Evolutionary conservation across 805 yeast genomes (phyloP), one percentile per base, ranked within the genome.

Genomic region (Hanseniaspora pseudoguilliermondii): DNA sequence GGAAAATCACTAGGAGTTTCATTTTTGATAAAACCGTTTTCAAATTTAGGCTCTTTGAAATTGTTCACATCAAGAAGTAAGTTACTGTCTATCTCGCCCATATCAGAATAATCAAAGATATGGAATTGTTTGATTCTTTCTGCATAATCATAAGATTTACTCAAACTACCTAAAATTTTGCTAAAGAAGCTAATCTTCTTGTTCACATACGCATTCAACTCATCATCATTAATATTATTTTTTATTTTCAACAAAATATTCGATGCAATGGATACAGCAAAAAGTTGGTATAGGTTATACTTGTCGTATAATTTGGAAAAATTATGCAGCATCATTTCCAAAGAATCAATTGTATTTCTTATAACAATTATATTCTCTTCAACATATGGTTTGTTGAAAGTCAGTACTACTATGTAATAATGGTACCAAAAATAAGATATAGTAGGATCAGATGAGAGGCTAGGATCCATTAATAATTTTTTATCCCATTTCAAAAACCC

Each of bases 381-480:
- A 42, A 80, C 73, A 60, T 81, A 80, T 2, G 84, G 84, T 43
- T 82, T 70, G 61, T 81, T 81, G 53, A 81, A 72, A 57, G 84
- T 80, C n/a, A 81, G 67, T 18, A 77, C 65, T 1, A 79, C 74
- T 47, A 81, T 74, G 62, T 81, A 81, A 63, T 81, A 81, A 61
- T 78, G 79, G 61, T 77, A 79, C 62, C 79, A 70, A 47, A 80
- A 75, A 49, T 77, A 71, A 44, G 79, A 71, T 21, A 73, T 68
- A 0, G 81, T 78, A 0, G 84, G 83, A 60, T 79, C 80, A 9
- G 71, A 66, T 15, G 70, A 63, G 46, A 73, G 73, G 13, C 79
- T 77, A 18, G 72, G 66, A 49, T 64, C 64, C 43, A 64, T 64
- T 39, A 81, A 66, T n/a, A 66, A 63, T 2, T 65, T 62, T 41